These are phyloP conservation scores for Pythium rhizo-oryzae DNA, from an alignment of 352 stramenopile species.

Conservation along the genomic window DNA sequence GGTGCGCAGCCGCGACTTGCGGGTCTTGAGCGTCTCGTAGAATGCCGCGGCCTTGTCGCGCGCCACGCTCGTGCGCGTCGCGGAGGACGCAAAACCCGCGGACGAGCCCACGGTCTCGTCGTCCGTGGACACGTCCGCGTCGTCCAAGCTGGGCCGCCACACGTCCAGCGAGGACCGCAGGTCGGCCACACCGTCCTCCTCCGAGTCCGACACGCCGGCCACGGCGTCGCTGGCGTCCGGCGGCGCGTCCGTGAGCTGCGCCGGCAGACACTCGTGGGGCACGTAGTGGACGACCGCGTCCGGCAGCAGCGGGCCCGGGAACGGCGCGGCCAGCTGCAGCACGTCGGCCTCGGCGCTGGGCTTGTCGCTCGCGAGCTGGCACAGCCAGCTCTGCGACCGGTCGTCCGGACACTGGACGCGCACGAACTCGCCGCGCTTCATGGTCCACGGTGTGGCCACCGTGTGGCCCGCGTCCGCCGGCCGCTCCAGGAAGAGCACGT, in stretches of 20 bases:
- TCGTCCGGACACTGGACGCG: slow-evolving; percentile 27
- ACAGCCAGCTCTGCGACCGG: slow-evolving; percentile 26
- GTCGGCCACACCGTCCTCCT: slow-evolving; percentile 22
- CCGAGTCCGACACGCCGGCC: background rate
- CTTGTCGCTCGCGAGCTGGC: slow-evolving; percentile 23
- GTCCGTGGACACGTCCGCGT: slow-evolving; percentile 22
- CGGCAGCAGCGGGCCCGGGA: slow-evolving; percentile 23
- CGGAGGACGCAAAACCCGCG: background rate
- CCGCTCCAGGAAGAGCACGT: slow-evolving; percentile 29
- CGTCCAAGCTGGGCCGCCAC: slow-evolving; percentile 30
- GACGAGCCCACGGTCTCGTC: slow-evolving; percentile 8
- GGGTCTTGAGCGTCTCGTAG: slow-evolving; percentile 25
- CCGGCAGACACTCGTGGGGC: slow-evolving; percentile 22
- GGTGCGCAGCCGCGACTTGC: slow-evolving; percentile 21
- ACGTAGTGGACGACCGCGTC: slow-evolving; percentile 31
- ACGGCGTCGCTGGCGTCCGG: background rate
- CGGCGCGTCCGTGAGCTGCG: slow-evolving; percentile 6
- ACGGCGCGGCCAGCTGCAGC: slow-evolving; percentile 25
- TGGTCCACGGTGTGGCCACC: background rate
- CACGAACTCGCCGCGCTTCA: slow-evolving; percentile 29
- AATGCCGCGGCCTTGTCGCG: slow-evolving; percentile 20
- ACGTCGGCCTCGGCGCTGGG: slow-evolving; percentile 23
- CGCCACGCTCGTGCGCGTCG: slow-evolving; percentile 10
- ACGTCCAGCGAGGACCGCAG: slow-evolving; percentile 24
- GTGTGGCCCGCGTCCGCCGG: background rate